These are phyloP conservation scores for Alternaria infectoria DNA, from an alignment of 2,329 filamentous ascomycete genomes.

Conservation along the genomic window DNA sequence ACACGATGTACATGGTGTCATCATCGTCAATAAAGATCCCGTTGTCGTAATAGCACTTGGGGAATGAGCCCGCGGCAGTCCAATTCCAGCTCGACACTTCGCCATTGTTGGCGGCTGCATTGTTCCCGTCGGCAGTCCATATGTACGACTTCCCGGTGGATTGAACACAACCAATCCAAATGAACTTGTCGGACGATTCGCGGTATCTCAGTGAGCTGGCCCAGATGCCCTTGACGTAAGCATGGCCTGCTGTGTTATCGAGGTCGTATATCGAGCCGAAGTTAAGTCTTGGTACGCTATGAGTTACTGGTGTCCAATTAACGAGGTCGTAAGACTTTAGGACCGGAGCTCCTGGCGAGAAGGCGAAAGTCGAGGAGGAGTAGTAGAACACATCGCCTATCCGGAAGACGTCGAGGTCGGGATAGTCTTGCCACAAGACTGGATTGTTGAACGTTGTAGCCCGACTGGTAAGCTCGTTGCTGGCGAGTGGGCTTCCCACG, in stretches of 20 bases:
- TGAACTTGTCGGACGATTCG: constrained; percentile 56
- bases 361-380: constrained; percentile 63
- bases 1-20: constrained; percentile 65
- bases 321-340: constrained; percentile 63
- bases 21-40: constrained; percentile 65
- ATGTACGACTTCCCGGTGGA: constrained; percentile 58
- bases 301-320: constrained; percentile 54
- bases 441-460: constrained; percentile 55
- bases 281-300: constrained; percentile 48
- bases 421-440: constrained; percentile 62
- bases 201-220: constrained; percentile 62
- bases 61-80: constrained; percentile 47
- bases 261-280: constrained; percentile 57
- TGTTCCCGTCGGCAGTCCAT: constrained; percentile 56
- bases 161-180: constrained; percentile 65
- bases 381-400: constrained; percentile 61
- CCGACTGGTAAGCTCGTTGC: constrained; percentile 2
- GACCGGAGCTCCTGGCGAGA: constrained; percentile 63
- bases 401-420: constrained; percentile 62
- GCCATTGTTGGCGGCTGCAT: constrained; percentile 43
- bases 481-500: neutral
- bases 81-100: constrained; percentile 48
- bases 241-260: constrained; percentile 45
- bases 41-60: constrained; percentile 63
- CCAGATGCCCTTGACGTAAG: constrained; percentile 63